Evolutionary conservation across 2,329 filamentous ascomycete species (phyloP).

Genomic region (Stagonosporopsis tanaceti): DNA sequence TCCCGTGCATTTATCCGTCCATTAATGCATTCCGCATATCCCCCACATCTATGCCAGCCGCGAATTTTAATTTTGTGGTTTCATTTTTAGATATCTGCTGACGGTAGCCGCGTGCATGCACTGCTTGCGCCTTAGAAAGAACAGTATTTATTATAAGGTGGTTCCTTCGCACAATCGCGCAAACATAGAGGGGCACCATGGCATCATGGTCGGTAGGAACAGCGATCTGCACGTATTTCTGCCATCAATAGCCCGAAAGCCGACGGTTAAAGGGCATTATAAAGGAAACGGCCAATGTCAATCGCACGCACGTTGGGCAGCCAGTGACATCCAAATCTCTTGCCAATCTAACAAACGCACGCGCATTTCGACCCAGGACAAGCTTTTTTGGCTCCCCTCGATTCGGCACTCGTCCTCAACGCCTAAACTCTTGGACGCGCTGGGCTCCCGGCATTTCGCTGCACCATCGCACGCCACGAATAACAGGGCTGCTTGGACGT

Average conservation of each 20-base stretch:
- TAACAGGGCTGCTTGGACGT: background rate
- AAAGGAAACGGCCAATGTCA: constrained; percentile 17
- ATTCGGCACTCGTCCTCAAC: constrained; percentile 6
- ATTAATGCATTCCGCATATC: constrained; percentile 8
- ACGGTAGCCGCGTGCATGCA: background rate
- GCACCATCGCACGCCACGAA: constrained; percentile 16
- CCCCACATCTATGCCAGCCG: constrained; percentile 4
- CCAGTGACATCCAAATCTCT: constrained; percentile 9
- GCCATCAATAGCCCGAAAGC: constrained; percentile 14
- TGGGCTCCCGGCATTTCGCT: constrained; percentile 8
- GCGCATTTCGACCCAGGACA: constrained; percentile 1
- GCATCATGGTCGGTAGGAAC: background rate
- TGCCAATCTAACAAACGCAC: background rate
- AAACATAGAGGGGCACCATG: constrained; percentile 2
- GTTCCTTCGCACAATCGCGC: background rate
- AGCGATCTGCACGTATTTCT: constrained; percentile 5
- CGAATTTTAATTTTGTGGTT: constrained; percentile 8
- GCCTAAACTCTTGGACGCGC: constrained; percentile 11
- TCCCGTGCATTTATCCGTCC: constrained; percentile 19
- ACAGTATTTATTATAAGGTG: constrained; percentile 7
- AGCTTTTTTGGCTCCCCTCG: constrained; percentile 18
- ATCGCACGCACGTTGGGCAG: constrained; percentile 7
- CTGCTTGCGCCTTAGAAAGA: background rate
- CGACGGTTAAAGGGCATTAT: constrained; percentile 20
- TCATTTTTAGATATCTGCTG: constrained; percentile 2